Percentiles rank a stretch among this genome's conserved stretches.
These are phyloP conservation scores for Holtermannia corniformis DNA, from an alignment of 768 basidiomycete species.

Conservation along the genomic window DNA sequence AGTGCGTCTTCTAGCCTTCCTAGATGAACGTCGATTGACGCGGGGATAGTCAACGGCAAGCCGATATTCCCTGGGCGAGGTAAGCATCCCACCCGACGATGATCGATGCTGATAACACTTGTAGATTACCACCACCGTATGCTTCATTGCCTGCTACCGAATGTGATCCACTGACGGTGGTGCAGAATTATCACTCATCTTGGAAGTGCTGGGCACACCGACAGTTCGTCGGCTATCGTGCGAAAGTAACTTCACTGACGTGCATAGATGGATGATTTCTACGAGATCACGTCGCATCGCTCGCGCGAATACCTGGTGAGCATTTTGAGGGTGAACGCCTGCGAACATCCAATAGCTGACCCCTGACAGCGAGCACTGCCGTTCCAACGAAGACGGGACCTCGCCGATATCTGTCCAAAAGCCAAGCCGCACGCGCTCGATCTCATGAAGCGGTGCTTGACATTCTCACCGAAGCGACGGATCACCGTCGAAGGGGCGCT, in stretches of 20 bases:
- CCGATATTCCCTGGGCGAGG: constrained; percentile 92
- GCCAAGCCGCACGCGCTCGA: constrained; percentile 50
- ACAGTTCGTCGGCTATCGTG: constrained; percentile 4
- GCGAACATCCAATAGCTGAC: neutral
- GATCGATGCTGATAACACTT: neutral
- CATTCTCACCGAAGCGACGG: constrained; percentile 60
- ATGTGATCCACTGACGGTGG: constrained; percentile 53
- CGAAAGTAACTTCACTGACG: neutral
- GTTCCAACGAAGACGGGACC: constrained; percentile 69
- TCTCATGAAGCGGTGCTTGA: constrained; percentile 33
- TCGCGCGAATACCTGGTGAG: constrained; percentile 59
- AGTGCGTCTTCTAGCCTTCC: constrained; percentile 13
- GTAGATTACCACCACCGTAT: constrained; percentile 60
- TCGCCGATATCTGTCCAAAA: constrained; percentile 60
- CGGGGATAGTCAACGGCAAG: constrained; percentile 82
- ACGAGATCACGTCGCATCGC: constrained; percentile 65
- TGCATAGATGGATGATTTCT: constrained; percentile 85
- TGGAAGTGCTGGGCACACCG: constrained; percentile 74
- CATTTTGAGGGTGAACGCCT: neutral
- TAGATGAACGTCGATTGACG: too few relatives aligned
- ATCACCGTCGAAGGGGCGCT: constrained; percentile 82
- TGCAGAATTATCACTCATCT: constrained; percentile 67
- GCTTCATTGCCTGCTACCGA: constrained; percentile 66
- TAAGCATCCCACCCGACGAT: constrained; percentile 33
- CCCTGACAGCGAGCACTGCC: constrained; percentile 56